These are phyloP conservation scores for Leishmania martiniquensis DNA, from an alignment of 208 protist genomes.

Conservation along the genomic window DNA sequence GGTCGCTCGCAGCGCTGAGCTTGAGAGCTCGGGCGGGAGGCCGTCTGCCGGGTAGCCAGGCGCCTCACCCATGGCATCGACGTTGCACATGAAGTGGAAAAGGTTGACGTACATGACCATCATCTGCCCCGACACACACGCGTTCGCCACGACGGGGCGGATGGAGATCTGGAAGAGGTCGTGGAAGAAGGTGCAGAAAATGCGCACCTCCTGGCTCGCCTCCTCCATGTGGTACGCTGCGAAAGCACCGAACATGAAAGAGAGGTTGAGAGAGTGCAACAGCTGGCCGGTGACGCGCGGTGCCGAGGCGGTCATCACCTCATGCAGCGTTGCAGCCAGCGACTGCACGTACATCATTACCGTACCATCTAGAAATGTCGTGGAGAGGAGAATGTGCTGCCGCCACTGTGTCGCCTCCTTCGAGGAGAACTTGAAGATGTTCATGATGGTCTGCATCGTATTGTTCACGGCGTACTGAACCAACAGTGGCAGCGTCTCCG, in stretches of 20 bases:
- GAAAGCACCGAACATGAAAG: slow-evolving; percentile 82
- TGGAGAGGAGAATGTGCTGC: slow-evolving; percentile 91
- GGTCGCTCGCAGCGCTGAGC: slow-evolving; percentile 42
- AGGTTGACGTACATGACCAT: slow-evolving; percentile 88
- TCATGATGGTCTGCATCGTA: slow-evolving; percentile 92
- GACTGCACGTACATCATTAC: slow-evolving; percentile 73
- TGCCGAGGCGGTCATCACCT: slow-evolving; percentile 29
- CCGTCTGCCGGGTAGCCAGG: slow-evolving; percentile 39
- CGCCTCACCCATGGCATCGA: slow-evolving; percentile 78
- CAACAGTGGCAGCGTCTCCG: slow-evolving; percentile 15
- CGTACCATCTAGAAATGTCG: slow-evolving; percentile 78
- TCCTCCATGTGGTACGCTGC: slow-evolving; percentile 85
- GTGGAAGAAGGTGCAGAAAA: slow-evolving; percentile 84
- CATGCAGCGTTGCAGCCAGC: slow-evolving; percentile 52
- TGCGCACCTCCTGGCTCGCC: slow-evolving; percentile 57
- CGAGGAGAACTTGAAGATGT: slow-evolving; percentile 91
- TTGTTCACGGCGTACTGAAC: slow-evolving; percentile 66
- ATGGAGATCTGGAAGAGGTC: slow-evolving; percentile 83
- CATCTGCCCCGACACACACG: slow-evolving; percentile 50
- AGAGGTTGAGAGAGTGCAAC: slow-evolving; percentile 75
- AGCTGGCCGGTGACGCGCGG: slow-evolving; percentile 49
- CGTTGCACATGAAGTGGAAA: slow-evolving; percentile 91
- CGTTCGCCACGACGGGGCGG: slow-evolving; percentile 52
- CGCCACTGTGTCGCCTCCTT: slow-evolving; percentile 78
- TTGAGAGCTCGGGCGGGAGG: slow-evolving; percentile 68